phyloP scores from a whole-genome alignment of 768 basidiomycete species.

The Termitomyces eurrhizus region DNA sequence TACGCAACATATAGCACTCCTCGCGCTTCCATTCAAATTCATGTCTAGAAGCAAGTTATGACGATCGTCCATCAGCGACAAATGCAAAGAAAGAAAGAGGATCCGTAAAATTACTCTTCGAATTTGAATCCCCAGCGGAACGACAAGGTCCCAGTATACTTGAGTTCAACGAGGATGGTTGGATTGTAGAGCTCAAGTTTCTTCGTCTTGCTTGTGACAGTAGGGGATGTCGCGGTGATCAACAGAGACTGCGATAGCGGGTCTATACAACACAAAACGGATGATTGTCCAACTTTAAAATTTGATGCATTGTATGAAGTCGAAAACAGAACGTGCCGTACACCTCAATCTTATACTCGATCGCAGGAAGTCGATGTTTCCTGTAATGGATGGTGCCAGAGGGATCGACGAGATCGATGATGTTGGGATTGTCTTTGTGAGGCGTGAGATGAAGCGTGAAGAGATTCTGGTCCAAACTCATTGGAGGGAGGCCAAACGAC shows the following conservation, averaged over 20 bases:
- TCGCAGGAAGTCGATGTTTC: constrained; percentile 56
- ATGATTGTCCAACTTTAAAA: not conserved
- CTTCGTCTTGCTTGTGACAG: constrained; percentile 66
- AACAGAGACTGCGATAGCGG: constrained; percentile 71
- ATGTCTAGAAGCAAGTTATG: constrained; percentile 44
- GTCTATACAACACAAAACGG: constrained; percentile 36
- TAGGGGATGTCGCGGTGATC: constrained; percentile 61
- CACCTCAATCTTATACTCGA: constrained; percentile 60
- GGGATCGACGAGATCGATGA: constrained; percentile 69
- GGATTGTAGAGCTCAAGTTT: constrained; percentile 76
- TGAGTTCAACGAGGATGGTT: constrained; percentile 62
- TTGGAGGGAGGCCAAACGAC: constrained; percentile 22
- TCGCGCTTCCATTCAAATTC: constrained; percentile 86
- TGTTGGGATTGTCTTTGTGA: constrained; percentile 52
- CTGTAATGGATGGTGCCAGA: constrained; percentile 64
- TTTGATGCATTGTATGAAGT: not conserved
- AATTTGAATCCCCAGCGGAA: constrained; percentile 81
- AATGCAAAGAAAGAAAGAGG: not conserved
- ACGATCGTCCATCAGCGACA: not conserved
- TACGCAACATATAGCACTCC: constrained; percentile 77
- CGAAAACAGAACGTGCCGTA: constrained; percentile 43
- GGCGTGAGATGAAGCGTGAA: constrained; percentile 73
- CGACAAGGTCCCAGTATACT: constrained; percentile 65
- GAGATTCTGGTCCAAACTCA: constrained; percentile 84
- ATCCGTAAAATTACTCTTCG: constrained; percentile 65